Conservation (phyloP, 1,284 basidiomycete genomes). For the Leccinum pachyderme region DNA sequence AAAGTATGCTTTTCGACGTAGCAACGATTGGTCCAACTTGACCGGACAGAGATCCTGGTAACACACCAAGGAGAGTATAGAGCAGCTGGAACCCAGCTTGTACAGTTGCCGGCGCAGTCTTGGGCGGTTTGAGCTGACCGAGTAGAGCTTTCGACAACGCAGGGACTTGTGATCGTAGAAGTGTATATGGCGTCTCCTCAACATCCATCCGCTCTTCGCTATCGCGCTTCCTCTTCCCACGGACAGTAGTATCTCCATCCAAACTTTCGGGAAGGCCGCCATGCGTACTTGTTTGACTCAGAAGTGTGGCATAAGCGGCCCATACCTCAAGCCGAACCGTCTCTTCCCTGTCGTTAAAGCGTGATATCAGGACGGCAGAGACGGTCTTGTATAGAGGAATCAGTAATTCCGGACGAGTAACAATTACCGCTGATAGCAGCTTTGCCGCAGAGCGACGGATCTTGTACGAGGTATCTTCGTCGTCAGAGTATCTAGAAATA, state of each 20-base stretch:
- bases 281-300: slow-evolving; percentile 82
- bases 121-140: slow-evolving; percentile 79
- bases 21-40: slow-evolving; percentile 65
- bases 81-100: slow-evolving; percentile 86
- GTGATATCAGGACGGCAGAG: slow-evolving; percentile 83
- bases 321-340: slow-evolving; percentile 95
- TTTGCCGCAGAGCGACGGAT: slow-evolving; percentile 93
- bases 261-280: slow-evolving; percentile 55
- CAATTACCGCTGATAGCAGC: slow-evolving; percentile 80
- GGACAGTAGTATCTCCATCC: slow-evolving; percentile 49
- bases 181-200: slow-evolving; percentile 72
- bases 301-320: slow-evolving; percentile 77
- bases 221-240: slow-evolving; percentile 79
- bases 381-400: slow-evolving; percentile 78
- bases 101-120: slow-evolving; percentile 76
- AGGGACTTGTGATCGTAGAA: slow-evolving; percentile 77
- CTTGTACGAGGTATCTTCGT: slow-evolving; percentile 99
- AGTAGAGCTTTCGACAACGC: slow-evolving; percentile 79
- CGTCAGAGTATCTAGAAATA: slow-evolving; percentile 81
- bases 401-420: slow-evolving; percentile 86
- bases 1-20: slow-evolving; percentile 62
- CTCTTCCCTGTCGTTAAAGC: slow-evolving; percentile 94
- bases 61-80: slow-evolving; percentile 72
- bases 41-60: slow-evolving; percentile 79
- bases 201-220: slow-evolving; percentile 67